Evolutionary conservation across 2,329 filamentous ascomycete species (phyloP).

Genomic region (Fusarium abutilonis): DNA sequence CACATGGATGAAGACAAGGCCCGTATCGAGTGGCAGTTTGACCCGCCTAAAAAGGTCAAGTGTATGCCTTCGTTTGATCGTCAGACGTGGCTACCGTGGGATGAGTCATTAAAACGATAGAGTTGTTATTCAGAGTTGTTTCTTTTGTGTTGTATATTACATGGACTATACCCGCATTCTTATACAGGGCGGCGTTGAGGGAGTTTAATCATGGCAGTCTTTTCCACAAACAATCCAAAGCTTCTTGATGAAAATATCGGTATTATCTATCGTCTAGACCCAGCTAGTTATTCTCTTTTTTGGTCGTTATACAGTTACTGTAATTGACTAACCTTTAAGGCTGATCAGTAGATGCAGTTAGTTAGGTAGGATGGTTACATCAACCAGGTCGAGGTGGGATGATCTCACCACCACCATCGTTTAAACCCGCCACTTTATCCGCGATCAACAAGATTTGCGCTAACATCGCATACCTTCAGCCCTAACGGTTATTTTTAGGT

Average conservation of each 20-base stretch:
- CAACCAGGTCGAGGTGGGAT: neutral
- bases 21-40: conserved; percentile 55
- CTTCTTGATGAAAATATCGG: neutral
- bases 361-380: conserved; percentile 18
- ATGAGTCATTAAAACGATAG: conserved; percentile 32
- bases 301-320: neutral
- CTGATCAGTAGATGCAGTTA: neutral
- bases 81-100: conserved; percentile 56
- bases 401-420: neutral
- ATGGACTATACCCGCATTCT: conserved; percentile 8
- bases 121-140: neutral
- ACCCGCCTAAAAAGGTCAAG: conserved; percentile 59
- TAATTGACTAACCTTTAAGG: neutral
- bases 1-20: conserved; percentile 45
- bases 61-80: conserved; percentile 57
- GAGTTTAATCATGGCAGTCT: conserved; percentile 15
- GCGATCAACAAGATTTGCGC: neutral
- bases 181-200: conserved; percentile 19
- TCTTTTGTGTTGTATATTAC: conserved; percentile 2
- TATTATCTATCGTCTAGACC: neutral
- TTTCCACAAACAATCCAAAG: neutral
- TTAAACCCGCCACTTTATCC: conserved; percentile 3
- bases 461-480: neutral
- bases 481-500: conserved; percentile 11
- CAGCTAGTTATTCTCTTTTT: neutral